A percentile compares a stretch with the other conserved stretches of the same genome.
phyloP scores from a whole-genome alignment of 176 grass and related monocot species.

The Oryza nivara region DNA sequence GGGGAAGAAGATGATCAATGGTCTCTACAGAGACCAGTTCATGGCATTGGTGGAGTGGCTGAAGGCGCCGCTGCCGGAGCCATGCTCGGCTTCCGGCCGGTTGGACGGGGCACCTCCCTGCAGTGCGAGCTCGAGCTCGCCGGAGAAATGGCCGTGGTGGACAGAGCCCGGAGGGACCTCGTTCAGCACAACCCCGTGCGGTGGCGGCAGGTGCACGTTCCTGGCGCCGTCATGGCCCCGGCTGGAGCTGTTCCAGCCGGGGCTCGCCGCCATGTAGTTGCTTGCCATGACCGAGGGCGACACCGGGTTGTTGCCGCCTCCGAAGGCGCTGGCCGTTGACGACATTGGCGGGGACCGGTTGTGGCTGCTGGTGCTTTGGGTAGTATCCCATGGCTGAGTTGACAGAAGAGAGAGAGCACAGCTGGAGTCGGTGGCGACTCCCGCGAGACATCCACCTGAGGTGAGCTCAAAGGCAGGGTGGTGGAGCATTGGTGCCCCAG shows the following conservation, averaged over 20 bases:
- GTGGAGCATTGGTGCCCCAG: slow-evolving; percentile 21
- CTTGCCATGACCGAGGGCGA: slow-evolving; percentile 49
- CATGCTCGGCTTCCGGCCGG: slow-evolving; percentile 45
- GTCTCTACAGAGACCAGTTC: slow-evolving; percentile 79
- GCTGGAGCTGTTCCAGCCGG: slow-evolving; percentile 26
- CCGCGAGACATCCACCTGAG: slow-evolving; percentile 48
- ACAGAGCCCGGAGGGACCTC: slow-evolving; percentile 30
- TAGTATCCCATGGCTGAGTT: slow-evolving; percentile 60
- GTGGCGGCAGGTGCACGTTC: slow-evolving; percentile 26
- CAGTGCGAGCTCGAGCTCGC: slow-evolving; percentile 86
- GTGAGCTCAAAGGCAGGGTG: slow-evolving; percentile 59
- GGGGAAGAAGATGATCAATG: background rate
- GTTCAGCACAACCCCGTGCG: slow-evolving; percentile 15
- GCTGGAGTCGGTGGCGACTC: slow-evolving; percentile 70
- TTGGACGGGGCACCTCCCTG: slow-evolving; percentile 56
- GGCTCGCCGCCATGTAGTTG: slow-evolving; percentile 40
- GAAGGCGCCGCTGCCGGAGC: slow-evolving; percentile 50
- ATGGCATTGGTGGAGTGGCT: slow-evolving; percentile 57
- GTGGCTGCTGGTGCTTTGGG: slow-evolving; percentile 48
- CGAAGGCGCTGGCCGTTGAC: slow-evolving; percentile 42
- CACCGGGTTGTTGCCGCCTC: slow-evolving; percentile 42
- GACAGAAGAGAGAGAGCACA: slow-evolving; percentile 99
- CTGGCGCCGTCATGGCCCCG: slow-evolving; percentile 32
- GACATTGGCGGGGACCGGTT: slow-evolving; percentile 43
- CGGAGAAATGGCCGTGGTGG: slow-evolving; percentile 64